phyloP scores from a whole-genome alignment of 345 rosid genomes.

The Toxicodendron radicans region DNA sequence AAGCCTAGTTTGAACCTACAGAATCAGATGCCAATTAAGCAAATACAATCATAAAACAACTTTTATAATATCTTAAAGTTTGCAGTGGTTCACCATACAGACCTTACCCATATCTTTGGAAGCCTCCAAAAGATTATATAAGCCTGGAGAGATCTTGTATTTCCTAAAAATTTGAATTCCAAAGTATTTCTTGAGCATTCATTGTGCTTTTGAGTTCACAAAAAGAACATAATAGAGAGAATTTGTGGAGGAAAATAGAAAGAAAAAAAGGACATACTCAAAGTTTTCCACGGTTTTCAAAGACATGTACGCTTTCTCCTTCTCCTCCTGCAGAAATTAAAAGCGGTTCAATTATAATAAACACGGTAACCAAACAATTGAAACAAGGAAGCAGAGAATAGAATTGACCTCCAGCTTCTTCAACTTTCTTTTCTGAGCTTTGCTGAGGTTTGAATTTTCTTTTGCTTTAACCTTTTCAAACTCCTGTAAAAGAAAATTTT shows the following conservation, averaged over 20 bases:
- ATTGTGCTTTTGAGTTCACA: not conserved
- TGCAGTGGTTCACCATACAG: slow-evolving; percentile 27
- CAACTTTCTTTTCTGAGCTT: slow-evolving; percentile 65
- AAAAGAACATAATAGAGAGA: slow-evolving; percentile 3
- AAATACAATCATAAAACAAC: slow-evolving; percentile 6
- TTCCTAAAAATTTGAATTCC: slow-evolving; percentile 42
- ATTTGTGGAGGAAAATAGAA: not conserved
- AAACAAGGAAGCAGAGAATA: not conserved
- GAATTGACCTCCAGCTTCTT: slow-evolving; percentile 64
- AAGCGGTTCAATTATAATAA: not conserved
- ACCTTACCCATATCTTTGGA: slow-evolving; percentile 67
- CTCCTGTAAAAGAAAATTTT: slow-evolving; percentile 19
- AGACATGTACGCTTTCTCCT: slow-evolving; percentile 43
- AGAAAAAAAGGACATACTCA: slow-evolving; percentile 44
- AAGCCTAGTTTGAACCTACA: slow-evolving; percentile 56
- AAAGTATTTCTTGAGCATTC: not conserved
- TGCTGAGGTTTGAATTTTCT: slow-evolving; percentile 37
- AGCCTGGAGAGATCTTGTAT: slow-evolving; percentile 62
- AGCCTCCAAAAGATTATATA: slow-evolving; percentile 62
- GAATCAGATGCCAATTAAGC: slow-evolving; percentile 9
- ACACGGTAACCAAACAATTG: not conserved
- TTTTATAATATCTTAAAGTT: not conserved
- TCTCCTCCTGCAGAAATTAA: slow-evolving; percentile 53
- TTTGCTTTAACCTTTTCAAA: slow-evolving; percentile 23
- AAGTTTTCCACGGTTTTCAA: slow-evolving; percentile 49